phyloP scores from a whole-genome alignment of 2,329 filamentous ascomycete species.

The Juglanconis oblonga region DNA sequence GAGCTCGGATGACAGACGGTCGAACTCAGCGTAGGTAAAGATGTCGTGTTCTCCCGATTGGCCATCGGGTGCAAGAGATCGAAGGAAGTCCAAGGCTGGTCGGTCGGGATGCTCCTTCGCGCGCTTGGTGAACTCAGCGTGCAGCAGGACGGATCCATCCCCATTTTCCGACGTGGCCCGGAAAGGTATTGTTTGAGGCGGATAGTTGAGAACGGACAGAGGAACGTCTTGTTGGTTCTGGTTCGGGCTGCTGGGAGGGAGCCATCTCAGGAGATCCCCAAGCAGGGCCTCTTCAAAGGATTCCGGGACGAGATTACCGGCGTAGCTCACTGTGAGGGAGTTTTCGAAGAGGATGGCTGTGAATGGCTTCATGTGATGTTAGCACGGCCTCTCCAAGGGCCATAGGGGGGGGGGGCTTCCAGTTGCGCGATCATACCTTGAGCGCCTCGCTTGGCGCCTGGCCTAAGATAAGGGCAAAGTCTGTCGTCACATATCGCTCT shows the following conservation, averaged over 20 bases:
- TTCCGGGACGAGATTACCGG: no score
- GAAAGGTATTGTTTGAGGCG: no score
- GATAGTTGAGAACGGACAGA: no score
- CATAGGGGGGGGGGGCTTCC: not conserved
- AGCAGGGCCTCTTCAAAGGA: no score
- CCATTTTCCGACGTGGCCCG: no score
- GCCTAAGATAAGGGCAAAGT: not conserved
- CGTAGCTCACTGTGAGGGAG: no score
- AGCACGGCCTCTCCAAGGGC: not conserved
- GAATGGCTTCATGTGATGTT: not conserved
- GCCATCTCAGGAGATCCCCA: no score
- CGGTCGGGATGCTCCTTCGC: constrained; percentile 4
- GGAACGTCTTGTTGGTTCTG: no score
- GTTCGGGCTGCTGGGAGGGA: no score
- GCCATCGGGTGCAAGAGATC: not conserved
- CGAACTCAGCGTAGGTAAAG: constrained; percentile 7
- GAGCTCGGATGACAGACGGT: constrained; percentile 5
- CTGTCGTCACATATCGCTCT: not conserved
- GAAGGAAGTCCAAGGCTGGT: constrained; percentile 6
- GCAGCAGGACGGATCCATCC: constrained; percentile 15
- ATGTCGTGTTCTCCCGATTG: not conserved
- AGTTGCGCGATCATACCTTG: not conserved
- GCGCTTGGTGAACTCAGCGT: constrained; percentile 5
- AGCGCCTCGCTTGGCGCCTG: not conserved
- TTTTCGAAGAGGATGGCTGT: not conserved